phyloP scores from a whole-genome alignment of 192 early-diverging fungal genomes.

The Geranomyces variabilis region DNA sequence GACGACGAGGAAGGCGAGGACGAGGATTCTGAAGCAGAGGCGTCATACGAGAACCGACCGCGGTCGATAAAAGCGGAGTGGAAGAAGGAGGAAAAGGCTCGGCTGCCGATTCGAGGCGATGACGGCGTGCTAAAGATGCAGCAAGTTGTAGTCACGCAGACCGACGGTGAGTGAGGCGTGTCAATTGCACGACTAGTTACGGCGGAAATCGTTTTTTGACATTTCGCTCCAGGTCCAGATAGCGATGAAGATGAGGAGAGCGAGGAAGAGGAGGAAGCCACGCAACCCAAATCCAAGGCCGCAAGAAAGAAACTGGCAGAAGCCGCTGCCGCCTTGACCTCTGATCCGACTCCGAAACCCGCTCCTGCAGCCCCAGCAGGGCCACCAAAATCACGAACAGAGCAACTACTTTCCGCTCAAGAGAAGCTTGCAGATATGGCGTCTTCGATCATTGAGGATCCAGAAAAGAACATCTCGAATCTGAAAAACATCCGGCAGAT shows the following conservation, averaged over 20 bases:
- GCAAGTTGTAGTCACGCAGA: conserved; percentile 42
- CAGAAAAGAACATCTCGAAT: conserved; percentile 72
- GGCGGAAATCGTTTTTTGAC: not conserved
- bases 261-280: conserved; percentile 31
- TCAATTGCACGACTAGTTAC: not conserved
- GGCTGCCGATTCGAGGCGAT: conserved; percentile 70
- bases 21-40: conserved; percentile 58
- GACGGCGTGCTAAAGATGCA: conserved; percentile 58
- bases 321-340: not conserved
- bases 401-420: conserved; percentile 42
- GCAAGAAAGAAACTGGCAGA: not conserved
- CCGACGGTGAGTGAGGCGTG: not conserved
- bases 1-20: conserved; percentile 40
- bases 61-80: conserved; percentile 57
- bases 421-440: conserved; percentile 84
- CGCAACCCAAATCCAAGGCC: conserved; percentile 18
- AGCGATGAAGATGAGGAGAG: not conserved
- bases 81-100: conserved; percentile 56
- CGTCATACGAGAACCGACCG: conserved; percentile 65
- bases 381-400: conserved; percentile 26
- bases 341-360: not conserved
- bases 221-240: too few relatives aligned
- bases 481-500: conserved; percentile 73
- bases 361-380: not conserved
- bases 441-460: conserved; percentile 76